These are phyloP conservation scores for Metschnikowia hibisci DNA, from an alignment of 805 yeast genomes.

Conservation along the genomic window DNA sequence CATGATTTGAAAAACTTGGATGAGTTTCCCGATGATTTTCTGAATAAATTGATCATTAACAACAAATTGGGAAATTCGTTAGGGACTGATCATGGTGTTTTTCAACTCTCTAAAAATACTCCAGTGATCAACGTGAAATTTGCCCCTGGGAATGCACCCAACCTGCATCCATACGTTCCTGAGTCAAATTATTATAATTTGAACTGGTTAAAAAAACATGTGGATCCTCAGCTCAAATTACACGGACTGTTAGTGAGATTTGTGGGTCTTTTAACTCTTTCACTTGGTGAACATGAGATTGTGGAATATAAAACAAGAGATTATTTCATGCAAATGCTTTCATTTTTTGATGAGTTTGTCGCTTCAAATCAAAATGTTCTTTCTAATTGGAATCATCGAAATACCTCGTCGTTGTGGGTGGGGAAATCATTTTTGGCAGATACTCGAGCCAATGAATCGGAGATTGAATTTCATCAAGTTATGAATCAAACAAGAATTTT, in stretches of 20 bases:
- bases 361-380: slow-evolving; percentile 11
- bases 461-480: slow-evolving; percentile 16
- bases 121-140: slow-evolving; percentile 35
- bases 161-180: slow-evolving; percentile 27
- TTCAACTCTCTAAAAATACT: slow-evolving; percentile 28
- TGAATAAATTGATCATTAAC: slow-evolving; percentile 29
- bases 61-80: slow-evolving; percentile 28
- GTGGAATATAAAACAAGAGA: slow-evolving; percentile 24
- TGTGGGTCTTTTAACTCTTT: slow-evolving; percentile 33
- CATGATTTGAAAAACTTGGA: too few relatives aligned
- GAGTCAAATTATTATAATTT: slow-evolving; percentile 34
- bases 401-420: slow-evolving; percentile 19
- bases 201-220: slow-evolving; percentile 27
- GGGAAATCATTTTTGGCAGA: slow-evolving; percentile 22
- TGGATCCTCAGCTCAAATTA: slow-evolving; percentile 25
- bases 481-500: slow-evolving; percentile 22
- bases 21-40: slow-evolving; percentile 32
- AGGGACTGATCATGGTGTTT: slow-evolving; percentile 24
- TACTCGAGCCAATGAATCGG: slow-evolving; percentile 8
- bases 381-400: slow-evolving; percentile 20
- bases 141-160: slow-evolving; percentile 26
- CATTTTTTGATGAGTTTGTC: slow-evolving; percentile 18
- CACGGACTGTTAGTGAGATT: slow-evolving; percentile 37
- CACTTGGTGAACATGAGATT: slow-evolving; percentile 39
- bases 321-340: slow-evolving; percentile 20